Base-by-base conservation (phyloP, 139 green algal species). In the Volvox africanus region DNA sequence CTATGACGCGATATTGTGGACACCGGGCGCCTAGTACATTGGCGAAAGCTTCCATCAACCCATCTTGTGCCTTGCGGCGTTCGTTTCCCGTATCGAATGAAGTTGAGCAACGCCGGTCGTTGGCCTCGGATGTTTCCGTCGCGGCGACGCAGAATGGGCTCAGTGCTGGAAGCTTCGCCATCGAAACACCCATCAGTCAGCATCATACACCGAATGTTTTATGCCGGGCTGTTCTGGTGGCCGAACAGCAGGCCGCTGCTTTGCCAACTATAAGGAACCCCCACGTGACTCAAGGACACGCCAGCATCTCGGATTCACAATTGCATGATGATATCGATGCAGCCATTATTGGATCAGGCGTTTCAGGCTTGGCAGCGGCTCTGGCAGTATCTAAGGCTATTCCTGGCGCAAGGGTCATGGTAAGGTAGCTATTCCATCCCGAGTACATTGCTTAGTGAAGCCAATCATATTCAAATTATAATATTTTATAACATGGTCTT, bases 201-300 rank as follows among this genome's bases (percentile, higher is more conserved):
- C 75, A 30, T 24, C 75, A 81, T 61, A 24, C 13, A 14, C 30
- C 30, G 14, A 35, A 50, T 55, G 75, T 81, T 9, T 81, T 35
- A 21, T 81, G 75, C 75, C 32, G 75, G 17, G n/a, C 75, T 81
- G 75, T 81, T 3, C 26, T 81, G 75, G 32, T 81, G 75, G 75
- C 75, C 24, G 75, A 81, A 24, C 33, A 11, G 9, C 32, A 26
- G 13, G 33, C 32, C 18, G 75, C 24, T 61, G 75, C 33, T 6
- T 14, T 37, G 75, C 30, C 75, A 24, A 61, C 75, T 19, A 24
- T 2, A 20, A 55, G 28, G 17, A 2, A 61, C 32, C 1, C 24
- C 33, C 20, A 26, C 18, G 14, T 5, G 3, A 17, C 32, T 55
- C 30, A 81, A 35, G 32, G 14, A 81, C 1, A 33, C 0, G 11